Evolutionary conservation across 2,329 filamentous ascomycete species (phyloP).

Genomic region (Aureobasidium sp.): DNA sequence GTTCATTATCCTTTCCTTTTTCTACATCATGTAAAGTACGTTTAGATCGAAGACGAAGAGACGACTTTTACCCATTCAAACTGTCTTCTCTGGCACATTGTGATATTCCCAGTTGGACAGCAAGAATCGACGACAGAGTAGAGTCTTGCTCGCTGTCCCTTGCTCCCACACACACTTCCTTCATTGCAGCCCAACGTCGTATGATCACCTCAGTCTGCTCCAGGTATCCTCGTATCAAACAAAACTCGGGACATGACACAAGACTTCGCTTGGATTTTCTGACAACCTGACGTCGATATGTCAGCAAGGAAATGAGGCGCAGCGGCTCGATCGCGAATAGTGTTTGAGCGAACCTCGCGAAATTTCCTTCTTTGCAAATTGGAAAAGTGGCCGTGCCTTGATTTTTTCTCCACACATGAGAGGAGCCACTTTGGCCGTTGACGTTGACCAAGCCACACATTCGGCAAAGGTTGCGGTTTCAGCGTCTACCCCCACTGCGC

Average conservation of each 20-base stretch:
- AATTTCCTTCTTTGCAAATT: background rate
- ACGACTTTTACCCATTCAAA: background rate
- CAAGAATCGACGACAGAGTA: background rate
- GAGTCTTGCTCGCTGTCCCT: background rate
- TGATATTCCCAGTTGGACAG: too few species aligned
- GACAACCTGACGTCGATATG: constrained; percentile 7
- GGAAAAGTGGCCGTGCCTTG: background rate
- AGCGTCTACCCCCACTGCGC: background rate
- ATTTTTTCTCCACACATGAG: background rate
- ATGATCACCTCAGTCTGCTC: background rate
- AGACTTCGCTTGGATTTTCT: background rate
- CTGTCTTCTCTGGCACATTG: too few species aligned
- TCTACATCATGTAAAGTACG: background rate
- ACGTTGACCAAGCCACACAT: background rate
- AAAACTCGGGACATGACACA: background rate
- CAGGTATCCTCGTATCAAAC: background rate
- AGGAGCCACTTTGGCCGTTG: background rate
- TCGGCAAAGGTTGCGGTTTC: background rate
- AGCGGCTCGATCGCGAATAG: constrained; percentile 2
- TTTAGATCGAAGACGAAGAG: constrained; percentile 1
- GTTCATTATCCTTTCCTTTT: background rate
- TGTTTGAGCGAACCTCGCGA: background rate
- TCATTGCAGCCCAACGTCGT: background rate
- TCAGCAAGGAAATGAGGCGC: background rate
- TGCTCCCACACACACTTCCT: background rate